Evolutionary conservation across 305 asterid species (phyloP).

Genomic region (Fraxinus latifolia): DNA sequence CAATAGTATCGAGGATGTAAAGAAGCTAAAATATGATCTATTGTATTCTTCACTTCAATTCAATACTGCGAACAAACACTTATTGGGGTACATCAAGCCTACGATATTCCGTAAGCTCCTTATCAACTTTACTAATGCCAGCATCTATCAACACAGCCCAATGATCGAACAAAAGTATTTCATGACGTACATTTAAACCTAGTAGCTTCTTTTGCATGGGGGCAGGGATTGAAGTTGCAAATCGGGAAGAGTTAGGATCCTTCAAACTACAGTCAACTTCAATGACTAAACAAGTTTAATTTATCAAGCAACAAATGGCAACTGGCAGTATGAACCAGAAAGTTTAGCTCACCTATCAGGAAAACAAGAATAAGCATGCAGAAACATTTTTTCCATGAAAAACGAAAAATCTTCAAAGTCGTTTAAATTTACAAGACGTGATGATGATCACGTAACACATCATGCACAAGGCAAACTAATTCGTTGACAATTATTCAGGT

Average conservation of each 20-base stretch:
- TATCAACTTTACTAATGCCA: not conserved
- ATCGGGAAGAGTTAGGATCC: not conserved
- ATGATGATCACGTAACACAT: not conserved
- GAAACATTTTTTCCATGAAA: not conserved
- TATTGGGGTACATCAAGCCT: not conserved
- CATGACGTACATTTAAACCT: not conserved
- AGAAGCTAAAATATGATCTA: not conserved
- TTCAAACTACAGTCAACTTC: not conserved
- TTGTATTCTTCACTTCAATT: not conserved
- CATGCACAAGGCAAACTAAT: not conserved
- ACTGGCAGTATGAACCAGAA: not conserved
- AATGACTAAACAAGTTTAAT: not conserved
- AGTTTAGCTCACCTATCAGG: not conserved
- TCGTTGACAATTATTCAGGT: not conserved
- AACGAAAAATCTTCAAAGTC: not conserved
- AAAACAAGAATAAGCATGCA: not conserved
- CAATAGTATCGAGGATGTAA: not conserved
- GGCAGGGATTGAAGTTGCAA: not conserved
- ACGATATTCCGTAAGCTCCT: not conserved
- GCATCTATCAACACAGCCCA: not conserved
- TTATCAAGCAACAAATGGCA: not conserved
- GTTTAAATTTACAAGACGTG: not conserved
- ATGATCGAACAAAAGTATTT: not conserved
- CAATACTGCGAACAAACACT: not conserved
- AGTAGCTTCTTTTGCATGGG: not conserved